Base-by-base conservation (phyloP, 1,139 yeast species). In the Taiozyma onychis region DNA sequence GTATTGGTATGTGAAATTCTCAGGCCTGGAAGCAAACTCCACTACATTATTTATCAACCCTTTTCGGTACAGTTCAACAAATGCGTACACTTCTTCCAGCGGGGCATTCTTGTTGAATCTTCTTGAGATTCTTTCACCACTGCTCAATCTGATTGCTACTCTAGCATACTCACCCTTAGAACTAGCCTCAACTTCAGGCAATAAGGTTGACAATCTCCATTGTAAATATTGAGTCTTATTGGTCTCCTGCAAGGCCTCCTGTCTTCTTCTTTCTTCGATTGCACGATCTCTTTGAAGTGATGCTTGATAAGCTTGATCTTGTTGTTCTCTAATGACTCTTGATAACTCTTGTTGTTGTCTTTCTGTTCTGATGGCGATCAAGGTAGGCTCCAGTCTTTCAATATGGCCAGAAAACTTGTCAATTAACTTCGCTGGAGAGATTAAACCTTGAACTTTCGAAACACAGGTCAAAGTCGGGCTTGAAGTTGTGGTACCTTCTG, bases 241-340 rank as follows among this genome's bases (percentile, higher is more conserved):
- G 28, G 53, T 56, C 42, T 57, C 58, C 28, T 61, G 61, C 21
- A 57, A 56, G 43, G 58, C 62, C 50, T 55, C 62, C 46, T 57
- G 59, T 48, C 56, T 52, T 49, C 66, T 67, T 47, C 61, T 60
- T 47, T 64, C 68, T 37, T 62, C 67, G 30, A 64, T 57, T 44
- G 64, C 69, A 46, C 69, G 66, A 47, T 67, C 70, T 32, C 72
- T 65, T 45, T 67, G 71, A 48, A 91, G 70, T 1, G 96, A 83
- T 39, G 76, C 76, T 61, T 85, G 82, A 66, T 83, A 91, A 35
- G 95, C 90, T 44, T 78, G 71, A 60, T 89, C 95, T 68, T 91
- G 97, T 60, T 85, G 87, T 54, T 77, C 77, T 46, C 88, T 73
- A 42, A 89, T 71, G 21, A 76, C 73, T 51, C 93, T 79, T 45